Evolutionary conservation across 2,329 filamentous ascomycete species (phyloP), one percentile per base, ranked within the genome.

Genomic region (Neofusicoccum ribis): DNA sequence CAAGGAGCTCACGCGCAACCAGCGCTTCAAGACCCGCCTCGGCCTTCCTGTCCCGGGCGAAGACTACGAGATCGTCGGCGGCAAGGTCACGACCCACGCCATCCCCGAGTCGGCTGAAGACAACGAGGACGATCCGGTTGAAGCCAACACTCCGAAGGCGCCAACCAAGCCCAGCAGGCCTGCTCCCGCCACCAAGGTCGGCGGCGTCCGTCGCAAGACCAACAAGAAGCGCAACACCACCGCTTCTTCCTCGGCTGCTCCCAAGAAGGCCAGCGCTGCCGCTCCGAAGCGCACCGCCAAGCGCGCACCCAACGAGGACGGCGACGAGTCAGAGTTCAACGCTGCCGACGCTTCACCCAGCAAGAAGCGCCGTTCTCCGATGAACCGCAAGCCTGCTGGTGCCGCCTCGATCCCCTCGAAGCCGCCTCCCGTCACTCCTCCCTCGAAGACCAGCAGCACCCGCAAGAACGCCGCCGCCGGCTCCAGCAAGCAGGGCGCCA

Each of bases 1-100:
- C 12, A 64, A 39, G 50, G 51, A 56, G 11, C 31, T 54, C 2
- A 54, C 17, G 41, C 44, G 44, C 37, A 64, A 64, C 50, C 17
- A 37, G 50, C 61, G 61, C 50, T 64, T 56, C 61, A 34, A 47
- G 23, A 12, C 8, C 14, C 61, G 41, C 20, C 49, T 64, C 8
- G n/a, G n/a, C 37, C 49, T 63, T 9, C 49, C 47, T 37, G 15
- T 41, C 9, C 47, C 46, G 6, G 46, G 43, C 37, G 15, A 12
- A 3, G 60, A 51, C 36, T 44, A 58, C 49, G 27, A 31, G 27
- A 31, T 31, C 27, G 27, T 31, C 27, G 27, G 27, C 27, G 27
- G 27, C 27, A 31, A 7, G 27, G 27, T 31, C 27, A 31, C 6
- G 5, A 31, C 27, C 27, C 27, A 31, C 27, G 27, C 27, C 27